Conservation (phyloP, 2,329 filamentous ascomycete genomes). For the Fusarium zealandicum region DNA sequence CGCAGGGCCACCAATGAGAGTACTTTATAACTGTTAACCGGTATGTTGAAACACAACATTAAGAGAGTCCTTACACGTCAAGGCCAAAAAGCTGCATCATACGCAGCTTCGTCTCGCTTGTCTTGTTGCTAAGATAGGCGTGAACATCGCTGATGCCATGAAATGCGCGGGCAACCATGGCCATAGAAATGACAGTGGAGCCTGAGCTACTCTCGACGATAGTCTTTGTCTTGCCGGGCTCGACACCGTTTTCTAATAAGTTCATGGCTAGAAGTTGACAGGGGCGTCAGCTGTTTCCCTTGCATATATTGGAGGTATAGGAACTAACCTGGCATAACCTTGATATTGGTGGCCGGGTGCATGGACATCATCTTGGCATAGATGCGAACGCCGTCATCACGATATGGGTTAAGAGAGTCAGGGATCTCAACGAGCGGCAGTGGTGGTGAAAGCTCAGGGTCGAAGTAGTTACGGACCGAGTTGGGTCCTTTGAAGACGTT, state of each 20-base stretch:
- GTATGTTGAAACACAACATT: neutral
- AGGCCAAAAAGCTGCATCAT: slow-evolving; percentile 48
- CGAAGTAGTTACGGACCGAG: slow-evolving; percentile 63
- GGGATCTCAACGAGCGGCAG: slow-evolving; percentile 68
- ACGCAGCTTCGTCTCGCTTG: slow-evolving; percentile 43
- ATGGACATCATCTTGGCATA: slow-evolving; percentile 71
- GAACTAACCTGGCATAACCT: slow-evolving; percentile 61
- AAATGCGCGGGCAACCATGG: slow-evolving; percentile 45
- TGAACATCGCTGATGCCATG: slow-evolving; percentile 50
- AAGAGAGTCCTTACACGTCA: slow-evolving; percentile 38
- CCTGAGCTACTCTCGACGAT: slow-evolving; percentile 69
- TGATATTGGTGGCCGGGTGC: slow-evolving; percentile 68
- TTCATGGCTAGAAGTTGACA: slow-evolving; percentile 47
- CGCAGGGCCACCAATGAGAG: slow-evolving; percentile 45
- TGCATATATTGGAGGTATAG: neutral
- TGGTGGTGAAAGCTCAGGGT: slow-evolving; percentile 63
- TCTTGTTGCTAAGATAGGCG: slow-evolving; percentile 60
- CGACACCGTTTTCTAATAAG: slow-evolving; percentile 56
- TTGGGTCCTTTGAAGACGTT: slow-evolving; percentile 65
- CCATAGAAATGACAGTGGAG: slow-evolving; percentile 67
- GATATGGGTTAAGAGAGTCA: slow-evolving; percentile 61
- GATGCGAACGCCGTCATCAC: slow-evolving; percentile 64
- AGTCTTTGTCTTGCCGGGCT: slow-evolving; percentile 55
- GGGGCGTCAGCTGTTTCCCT: slow-evolving; percentile 15
- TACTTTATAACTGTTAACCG: slow-evolving; percentile 31